Evolutionary conservation across 1,284 basidiomycete species (phyloP).

Genomic region (Ganoderma sp.): DNA sequence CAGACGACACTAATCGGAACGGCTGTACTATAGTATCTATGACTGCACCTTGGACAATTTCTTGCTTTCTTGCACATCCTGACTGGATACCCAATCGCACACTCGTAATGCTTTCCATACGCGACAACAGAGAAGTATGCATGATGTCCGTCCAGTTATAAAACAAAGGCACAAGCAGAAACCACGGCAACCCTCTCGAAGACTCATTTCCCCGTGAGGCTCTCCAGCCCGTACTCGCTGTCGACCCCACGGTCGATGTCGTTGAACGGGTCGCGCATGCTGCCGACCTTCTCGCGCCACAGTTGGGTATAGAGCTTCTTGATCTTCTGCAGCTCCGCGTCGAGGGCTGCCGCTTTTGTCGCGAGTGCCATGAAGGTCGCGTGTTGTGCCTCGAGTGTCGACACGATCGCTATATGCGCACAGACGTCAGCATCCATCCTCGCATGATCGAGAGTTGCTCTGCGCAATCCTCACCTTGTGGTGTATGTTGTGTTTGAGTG

Average conservation of each 20-base stretch:
- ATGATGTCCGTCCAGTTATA: conserved; percentile 1
- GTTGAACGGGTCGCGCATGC: conserved; percentile 76
- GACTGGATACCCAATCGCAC: background rate
- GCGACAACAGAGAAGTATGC: background rate
- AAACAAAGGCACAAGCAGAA: background rate
- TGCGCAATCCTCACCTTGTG: conserved; percentile 61
- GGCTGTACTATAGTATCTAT: conserved; percentile 19
- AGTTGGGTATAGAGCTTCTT: conserved; percentile 69
- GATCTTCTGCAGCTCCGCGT: conserved; percentile 74
- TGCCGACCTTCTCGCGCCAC: conserved; percentile 73
- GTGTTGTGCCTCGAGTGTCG: conserved; percentile 78
- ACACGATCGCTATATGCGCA: conserved; percentile 58
- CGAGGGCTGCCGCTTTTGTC: conserved; percentile 69
- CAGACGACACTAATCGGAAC: background rate
- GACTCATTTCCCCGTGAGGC: conserved; percentile 31
- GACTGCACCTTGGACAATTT: conserved; percentile 16
- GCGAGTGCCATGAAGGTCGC: conserved; percentile 75
- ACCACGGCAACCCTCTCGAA: background rate
- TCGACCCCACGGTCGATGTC: conserved; percentile 60
- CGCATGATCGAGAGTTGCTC: background rate
- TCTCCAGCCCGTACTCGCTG: conserved; percentile 48
- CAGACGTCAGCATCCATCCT: background rate
- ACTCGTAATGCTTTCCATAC: background rate
- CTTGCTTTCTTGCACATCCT: conserved; percentile 19
- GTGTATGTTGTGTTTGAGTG: conserved; percentile 66